These are phyloP conservation scores for Chrysoporthe puriensis DNA, from an alignment of 2,329 filamentous ascomycete species.

Conservation along the genomic window DNA sequence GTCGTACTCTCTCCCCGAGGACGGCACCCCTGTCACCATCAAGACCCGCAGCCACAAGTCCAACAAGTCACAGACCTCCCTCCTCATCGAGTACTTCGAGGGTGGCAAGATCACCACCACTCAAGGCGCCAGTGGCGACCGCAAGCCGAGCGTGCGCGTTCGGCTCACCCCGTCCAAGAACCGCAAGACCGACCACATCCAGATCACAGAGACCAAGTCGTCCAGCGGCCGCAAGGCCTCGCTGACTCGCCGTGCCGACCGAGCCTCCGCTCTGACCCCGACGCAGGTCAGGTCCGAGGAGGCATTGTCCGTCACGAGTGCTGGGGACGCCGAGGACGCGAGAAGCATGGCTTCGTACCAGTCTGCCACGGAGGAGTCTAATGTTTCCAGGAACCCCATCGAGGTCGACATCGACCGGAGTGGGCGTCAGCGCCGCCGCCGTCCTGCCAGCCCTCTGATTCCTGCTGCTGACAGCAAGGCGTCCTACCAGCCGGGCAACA, in stretches of 20 bases:
- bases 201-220: constrained; percentile 81
- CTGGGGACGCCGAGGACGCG: constrained; percentile 57
- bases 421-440: constrained; percentile 54
- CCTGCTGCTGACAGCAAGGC: constrained; percentile 58
- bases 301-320: constrained; percentile 38
- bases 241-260: constrained; percentile 51
- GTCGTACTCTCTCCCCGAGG: constrained; percentile 79
- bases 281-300: constrained; percentile 45
- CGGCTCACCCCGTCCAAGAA: constrained; percentile 79
- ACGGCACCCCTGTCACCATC: constrained; percentile 91
- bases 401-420: constrained; percentile 83
- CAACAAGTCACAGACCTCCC: constrained; percentile 78
- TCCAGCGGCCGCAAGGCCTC: constrained; percentile 66
- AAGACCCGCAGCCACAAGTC: constrained; percentile 69
- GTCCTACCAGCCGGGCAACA: constrained; percentile 65
- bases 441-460: constrained; percentile 70
- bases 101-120: constrained; percentile 64
- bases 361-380: constrained; percentile 79
- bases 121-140: constrained; percentile 59
- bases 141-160: constrained; percentile 80
- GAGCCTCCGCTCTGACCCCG: constrained; percentile 49
- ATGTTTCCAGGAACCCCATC: constrained; percentile 75
- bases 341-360: constrained; percentile 74
- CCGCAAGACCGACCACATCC: constrained; percentile 73
- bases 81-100: constrained; percentile 95